These are phyloP conservation scores for Lactifluus piperatus DNA, from an alignment of 768 basidiomycete species.

Conservation along the genomic window DNA sequence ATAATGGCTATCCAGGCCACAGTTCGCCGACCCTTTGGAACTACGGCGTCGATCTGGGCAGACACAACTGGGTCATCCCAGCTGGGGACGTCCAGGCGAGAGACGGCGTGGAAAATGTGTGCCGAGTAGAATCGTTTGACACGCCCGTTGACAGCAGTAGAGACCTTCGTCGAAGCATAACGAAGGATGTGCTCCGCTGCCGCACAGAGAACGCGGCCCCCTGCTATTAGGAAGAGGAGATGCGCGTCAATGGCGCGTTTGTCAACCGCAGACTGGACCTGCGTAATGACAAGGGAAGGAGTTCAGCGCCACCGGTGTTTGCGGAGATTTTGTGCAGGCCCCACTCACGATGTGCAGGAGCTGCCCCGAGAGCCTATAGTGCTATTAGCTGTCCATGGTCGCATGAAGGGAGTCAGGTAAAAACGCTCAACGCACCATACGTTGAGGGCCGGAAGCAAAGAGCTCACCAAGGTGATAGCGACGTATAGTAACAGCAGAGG, in stretches of 20 bases:
- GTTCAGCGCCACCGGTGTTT: neutral
- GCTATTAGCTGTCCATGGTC: neutral
- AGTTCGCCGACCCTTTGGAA: constrained; percentile 31
- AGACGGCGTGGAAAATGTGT: constrained; percentile 57
- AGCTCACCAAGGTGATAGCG: neutral
- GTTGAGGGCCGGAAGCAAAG: constrained; percentile 7
- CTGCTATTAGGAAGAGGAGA: constrained; percentile 23
- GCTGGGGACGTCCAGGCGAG: constrained; percentile 68
- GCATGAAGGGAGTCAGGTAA: no score
- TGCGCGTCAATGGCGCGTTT: constrained; percentile 9
- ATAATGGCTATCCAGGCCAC: constrained; percentile 56
- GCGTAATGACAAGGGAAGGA: neutral
- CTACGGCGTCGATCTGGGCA: constrained; percentile 50
- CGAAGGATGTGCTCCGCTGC: constrained; percentile 37
- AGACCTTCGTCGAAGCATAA: constrained; percentile 31
- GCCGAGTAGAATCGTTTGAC: constrained; percentile 55
- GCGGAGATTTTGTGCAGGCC: neutral
- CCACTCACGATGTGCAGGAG: constrained; percentile 21
- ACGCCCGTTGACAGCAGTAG: constrained; percentile 44
- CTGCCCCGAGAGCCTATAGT: constrained; percentile 8
- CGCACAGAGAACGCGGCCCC: constrained; percentile 46
- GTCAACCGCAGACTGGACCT: constrained; percentile 18
- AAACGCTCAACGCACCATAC: constrained; percentile 3
- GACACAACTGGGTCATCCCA: constrained; percentile 61
- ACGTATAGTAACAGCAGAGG: constrained; percentile 5